Evolutionary conservation across 140 eudicot genomes (phyloP), one percentile per base, ranked within the genome.

Genomic region (Senecio squalidus): DNA sequence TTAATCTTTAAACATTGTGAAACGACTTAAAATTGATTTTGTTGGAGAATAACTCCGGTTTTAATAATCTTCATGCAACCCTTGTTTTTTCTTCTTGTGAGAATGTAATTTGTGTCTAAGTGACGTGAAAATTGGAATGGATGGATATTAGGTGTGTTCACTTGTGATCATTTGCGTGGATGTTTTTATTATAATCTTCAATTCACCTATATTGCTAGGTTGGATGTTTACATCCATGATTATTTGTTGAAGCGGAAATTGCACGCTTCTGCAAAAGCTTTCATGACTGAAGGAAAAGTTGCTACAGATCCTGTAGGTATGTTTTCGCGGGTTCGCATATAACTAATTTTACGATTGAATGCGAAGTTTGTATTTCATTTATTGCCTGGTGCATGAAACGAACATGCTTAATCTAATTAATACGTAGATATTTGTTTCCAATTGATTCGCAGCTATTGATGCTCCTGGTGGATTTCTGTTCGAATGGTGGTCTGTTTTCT

Each of bases 401-500:
- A 21, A 39, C 47, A 59, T 28, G 1, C 8, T 13, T 31, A 23
- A 36, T 47, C 47, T 43, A 16, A 9, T 8, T 60, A 27, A 49
- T 40, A 22, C 18, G 7, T 49, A 6, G 1, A 41, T 52, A 53
- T 58, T 13, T 33, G 17, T 23, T 27, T 68, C 9, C 6, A 9
- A 55, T 50, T 66, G 26, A 55, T 36, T 69, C 75, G 67, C 80
- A 93, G 99, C 99, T 58, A 88, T 93, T 67, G 99, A 93, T 84
- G 99, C 99, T 17, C 99, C 96, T 1, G 96, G 99, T 30, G 99
- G 99, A 52, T 93, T 93, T 78, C 95, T 93, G 33, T 93, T 93
- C 60, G 96, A 93, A 66, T 93, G 99, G 99, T 93, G 96, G 99
- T 93, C 99, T 40, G 99, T 93, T 67, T 93, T 93, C 39, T 93